Evolutionary conservation across 2,329 filamentous ascomycete genomes (phyloP).

Genomic region (Fusarium sp.): DNA sequence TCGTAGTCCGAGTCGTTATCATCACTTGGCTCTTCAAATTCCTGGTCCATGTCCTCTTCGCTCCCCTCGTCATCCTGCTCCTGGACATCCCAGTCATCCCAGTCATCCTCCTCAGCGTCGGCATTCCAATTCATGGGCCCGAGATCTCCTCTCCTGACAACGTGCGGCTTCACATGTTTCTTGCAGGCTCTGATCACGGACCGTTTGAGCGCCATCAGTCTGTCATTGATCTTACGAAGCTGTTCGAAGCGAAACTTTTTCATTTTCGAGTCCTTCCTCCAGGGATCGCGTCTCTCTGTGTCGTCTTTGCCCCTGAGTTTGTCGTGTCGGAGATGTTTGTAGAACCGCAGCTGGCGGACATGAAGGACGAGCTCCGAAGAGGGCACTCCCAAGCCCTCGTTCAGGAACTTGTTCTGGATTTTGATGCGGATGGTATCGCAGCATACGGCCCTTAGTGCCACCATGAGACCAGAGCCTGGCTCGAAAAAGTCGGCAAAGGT

Average conservation of each 20-base stretch:
- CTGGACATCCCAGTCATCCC: slow-evolving; percentile 5
- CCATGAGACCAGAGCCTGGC: slow-evolving; percentile 46
- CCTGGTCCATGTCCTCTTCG: slow-evolving; percentile 14
- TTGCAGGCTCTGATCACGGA: slow-evolving; percentile 31
- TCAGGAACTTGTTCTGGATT: slow-evolving; percentile 49
- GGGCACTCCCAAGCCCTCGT: not conserved
- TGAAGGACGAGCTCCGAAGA: slow-evolving; percentile 22
- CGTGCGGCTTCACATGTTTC: slow-evolving; percentile 10
- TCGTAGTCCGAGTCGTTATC: slow-evolving; percentile 31
- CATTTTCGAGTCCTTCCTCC: slow-evolving; percentile 25
- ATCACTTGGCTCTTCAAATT: slow-evolving; percentile 9
- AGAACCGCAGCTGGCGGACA: slow-evolving; percentile 32
- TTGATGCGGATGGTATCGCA: slow-evolving; percentile 55
- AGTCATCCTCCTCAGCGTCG: not conserved
- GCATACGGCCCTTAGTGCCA: slow-evolving; percentile 51
- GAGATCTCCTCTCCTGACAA: not conserved
- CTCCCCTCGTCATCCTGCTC: not conserved
- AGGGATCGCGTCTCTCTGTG: slow-evolving; percentile 17
- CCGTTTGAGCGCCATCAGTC: slow-evolving; percentile 10
- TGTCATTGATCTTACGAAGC: slow-evolving; percentile 1
- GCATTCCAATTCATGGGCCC: not conserved
- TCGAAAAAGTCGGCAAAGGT: slow-evolving; percentile 57
- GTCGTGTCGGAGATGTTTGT: slow-evolving; percentile 9
- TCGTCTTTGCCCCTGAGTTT: not conserved
- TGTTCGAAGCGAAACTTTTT: not conserved